These are phyloP conservation scores for Fragaria vesca DNA, from an alignment of 306 rosid genomes.

Conservation along the genomic window DNA sequence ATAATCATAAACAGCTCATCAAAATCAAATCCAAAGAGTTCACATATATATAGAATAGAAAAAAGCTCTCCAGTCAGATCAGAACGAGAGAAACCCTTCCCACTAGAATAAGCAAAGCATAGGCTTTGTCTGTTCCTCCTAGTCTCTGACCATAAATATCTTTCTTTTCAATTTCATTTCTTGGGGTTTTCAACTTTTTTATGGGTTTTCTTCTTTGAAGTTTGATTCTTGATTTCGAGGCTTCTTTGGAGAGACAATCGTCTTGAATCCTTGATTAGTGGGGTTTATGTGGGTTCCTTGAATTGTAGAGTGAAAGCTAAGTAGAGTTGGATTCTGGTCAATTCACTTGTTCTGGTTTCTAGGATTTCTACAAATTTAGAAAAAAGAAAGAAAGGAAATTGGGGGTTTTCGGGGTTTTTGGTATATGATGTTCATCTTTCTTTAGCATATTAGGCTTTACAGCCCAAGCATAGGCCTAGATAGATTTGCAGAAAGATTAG, in stretches of 20 bases:
- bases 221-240: conserved; percentile 1
- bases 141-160: neutral
- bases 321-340: conserved; percentile 16
- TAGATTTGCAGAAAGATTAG: conserved; percentile 2
- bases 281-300: conserved; percentile 19
- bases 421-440: neutral
- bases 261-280: conserved; percentile 11
- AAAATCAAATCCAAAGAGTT: conserved; percentile 13
- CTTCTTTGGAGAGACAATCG: neutral
- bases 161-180: neutral
- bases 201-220: conserved; percentile 30
- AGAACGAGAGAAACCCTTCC: neutral
- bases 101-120: neutral
- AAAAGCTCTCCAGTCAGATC: neutral
- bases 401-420: conserved; percentile 19
- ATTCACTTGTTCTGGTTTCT: neutral
- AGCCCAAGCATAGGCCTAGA: neutral
- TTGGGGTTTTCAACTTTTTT: neutral
- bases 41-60: neutral
- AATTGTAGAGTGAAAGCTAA: neutral
- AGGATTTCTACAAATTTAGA: neutral
- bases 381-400: neutral
- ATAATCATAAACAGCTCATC: conserved; percentile 17
- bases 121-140: conserved; percentile 1
- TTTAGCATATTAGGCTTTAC: neutral